A percentile compares a stretch with the other conserved stretches of the same genome.
Evolutionary conservation across 352 stramenopile genomes (phyloP).

Genomic region (Globisporangium recalcitrans): DNA sequence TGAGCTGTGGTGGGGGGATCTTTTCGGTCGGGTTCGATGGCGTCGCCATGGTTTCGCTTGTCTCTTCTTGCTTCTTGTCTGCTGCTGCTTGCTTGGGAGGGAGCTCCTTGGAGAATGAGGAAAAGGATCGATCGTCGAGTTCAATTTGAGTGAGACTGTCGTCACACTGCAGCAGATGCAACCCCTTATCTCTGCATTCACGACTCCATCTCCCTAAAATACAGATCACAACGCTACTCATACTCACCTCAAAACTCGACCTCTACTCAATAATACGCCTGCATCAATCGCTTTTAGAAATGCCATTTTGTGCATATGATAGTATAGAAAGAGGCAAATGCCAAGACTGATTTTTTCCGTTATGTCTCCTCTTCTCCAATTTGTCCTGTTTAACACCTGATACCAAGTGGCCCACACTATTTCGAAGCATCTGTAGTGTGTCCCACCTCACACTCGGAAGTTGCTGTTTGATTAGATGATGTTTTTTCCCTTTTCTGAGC

Average conservation of each 20-base stretch:
- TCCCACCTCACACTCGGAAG: not conserved
- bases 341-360: conserved; percentile 7
- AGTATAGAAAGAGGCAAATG: not conserved
- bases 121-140: not conserved
- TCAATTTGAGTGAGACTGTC: conserved; percentile 4
- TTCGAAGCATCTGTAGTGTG: not conserved
- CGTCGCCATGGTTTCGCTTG: conserved; percentile 30
- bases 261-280: no score
- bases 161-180: not conserved
- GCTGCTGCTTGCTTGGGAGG: conserved; percentile 5
- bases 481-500: not conserved
- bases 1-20: conserved; percentile 45
- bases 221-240: no score
- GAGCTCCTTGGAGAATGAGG: conserved; percentile 6
- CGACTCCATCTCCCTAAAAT: no score
- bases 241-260: no score
- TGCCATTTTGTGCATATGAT: not conserved
- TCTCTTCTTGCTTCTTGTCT: not conserved
- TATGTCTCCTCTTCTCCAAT: not conserved
- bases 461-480: not conserved
- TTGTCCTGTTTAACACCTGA: not conserved
- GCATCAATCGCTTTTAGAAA: not conserved
- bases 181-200: not conserved
- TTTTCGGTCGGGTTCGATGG: conserved; percentile 63
- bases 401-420: not conserved